Evolutionary conservation across 1,284 basidiomycete genomes (phyloP).

Genomic region (Takashimella tepidaria): DNA sequence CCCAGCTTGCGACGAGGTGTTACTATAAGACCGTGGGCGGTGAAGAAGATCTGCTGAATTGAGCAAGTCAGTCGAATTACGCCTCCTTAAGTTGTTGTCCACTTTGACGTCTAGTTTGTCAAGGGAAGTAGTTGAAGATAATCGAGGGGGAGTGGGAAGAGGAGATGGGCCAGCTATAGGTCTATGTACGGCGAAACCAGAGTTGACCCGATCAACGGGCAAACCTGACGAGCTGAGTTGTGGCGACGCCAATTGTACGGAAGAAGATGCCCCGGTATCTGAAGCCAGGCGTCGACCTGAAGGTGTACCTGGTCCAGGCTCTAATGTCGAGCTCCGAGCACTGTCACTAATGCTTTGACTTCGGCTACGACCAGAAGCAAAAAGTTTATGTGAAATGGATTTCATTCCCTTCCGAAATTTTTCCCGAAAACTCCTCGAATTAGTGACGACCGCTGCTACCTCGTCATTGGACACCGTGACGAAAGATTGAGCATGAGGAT

Average conservation of each 20-base stretch:
- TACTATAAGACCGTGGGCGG: slow-evolving; percentile 7
- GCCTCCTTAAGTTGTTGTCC: background rate
- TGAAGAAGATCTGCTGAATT: background rate
- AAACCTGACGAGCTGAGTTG: slow-evolving; percentile 10
- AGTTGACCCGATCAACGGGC: background rate
- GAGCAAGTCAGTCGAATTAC: background rate
- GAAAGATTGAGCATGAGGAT: slow-evolving; percentile 56
- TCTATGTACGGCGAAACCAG: background rate
- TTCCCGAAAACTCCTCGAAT: slow-evolving; percentile 34
- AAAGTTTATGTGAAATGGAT: slow-evolving; percentile 29
- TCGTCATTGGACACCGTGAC: slow-evolving; percentile 75
- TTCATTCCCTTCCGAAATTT: slow-evolving; percentile 39
- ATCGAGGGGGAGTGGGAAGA: background rate
- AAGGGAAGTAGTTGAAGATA: background rate
- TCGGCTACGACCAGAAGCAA: slow-evolving; percentile 23
- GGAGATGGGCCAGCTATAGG: background rate
- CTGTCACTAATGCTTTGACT: slow-evolving; percentile 34
- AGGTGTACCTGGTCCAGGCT: slow-evolving; percentile 4
- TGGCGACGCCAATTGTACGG: slow-evolving; percentile 12
- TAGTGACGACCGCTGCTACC: slow-evolving; percentile 64
- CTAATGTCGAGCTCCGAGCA: slow-evolving; percentile 10
- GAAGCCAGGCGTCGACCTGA: background rate
- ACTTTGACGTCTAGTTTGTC: background rate
- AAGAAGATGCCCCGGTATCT: background rate
- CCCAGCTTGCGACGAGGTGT: slow-evolving; percentile 14